Evolutionary conservation across 148 eudicot genomes (phyloP), one percentile per base, ranked within the genome.

Genomic region (Agrostemma githago): DNA sequence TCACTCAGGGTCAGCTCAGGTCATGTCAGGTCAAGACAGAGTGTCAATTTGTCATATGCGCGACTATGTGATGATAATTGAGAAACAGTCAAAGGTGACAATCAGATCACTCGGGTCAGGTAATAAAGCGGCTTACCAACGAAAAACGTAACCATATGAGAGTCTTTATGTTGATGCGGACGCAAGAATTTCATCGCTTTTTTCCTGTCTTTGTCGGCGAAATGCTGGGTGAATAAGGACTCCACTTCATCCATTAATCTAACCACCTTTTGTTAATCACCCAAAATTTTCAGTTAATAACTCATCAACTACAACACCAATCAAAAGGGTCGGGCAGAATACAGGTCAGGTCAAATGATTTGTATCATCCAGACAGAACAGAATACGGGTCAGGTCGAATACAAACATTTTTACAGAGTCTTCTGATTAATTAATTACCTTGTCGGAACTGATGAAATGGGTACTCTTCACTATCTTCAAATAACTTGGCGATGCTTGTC

Each of bases 221-320:
- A 95, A 94, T 95, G 93, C 88, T 95, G 82, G 76, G 90, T 90
- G 97, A 95, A 95, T 78, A 84, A 80, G 86, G 86, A 78, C 87
- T 95, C 99, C 96, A 92, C 96, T 82, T 92, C 97, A 73, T 95
- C 97, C 97, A 92, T 92, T 77, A 85, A 81, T 75, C 86, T 85
- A 43, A 90, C 90, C 89, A 88, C 97, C 99, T 95, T 83, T 77
- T 44, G 46, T 10, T 73, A 16, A 76, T 11, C 6, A 8, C 11
- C 62, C 73, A 42, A 62, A 62, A 41, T 21, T 26, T 51, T n/a
- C n/a, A n/a, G n/a, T n/a, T 61, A 58, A 70, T 42, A 76, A 76
- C 72, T 71, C 40, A 65, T 64, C 58, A 58, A 73, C 66, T 75
- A 51, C 60, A 57, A 75, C 67, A 71, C 44, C 48, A 69, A 59